Evolutionary conservation across 306 rosid species (phyloP), one percentile per base, ranked within the genome.

Genomic region (Vigna reflexopilosa): DNA sequence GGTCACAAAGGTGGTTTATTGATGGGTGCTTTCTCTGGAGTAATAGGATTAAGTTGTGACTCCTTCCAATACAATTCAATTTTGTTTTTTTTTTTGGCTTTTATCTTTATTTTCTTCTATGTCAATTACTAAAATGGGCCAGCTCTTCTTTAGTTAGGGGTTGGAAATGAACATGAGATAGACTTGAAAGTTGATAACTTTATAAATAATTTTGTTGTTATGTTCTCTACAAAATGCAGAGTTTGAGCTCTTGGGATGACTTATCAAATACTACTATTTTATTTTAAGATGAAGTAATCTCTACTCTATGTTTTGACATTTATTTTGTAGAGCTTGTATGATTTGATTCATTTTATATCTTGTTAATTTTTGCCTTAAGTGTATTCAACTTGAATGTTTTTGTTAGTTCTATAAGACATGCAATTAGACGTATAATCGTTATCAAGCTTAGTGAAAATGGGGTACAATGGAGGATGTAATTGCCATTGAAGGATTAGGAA

Each of bases 21-120:
- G 89, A 96, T 93, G 98, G 99, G 98, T 84, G 85, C 88, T 87
- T 96, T 97, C 81, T 93, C 28, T 26, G 93, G 94, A 93, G 99
- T 80, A 90, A 83, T 52, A 85, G 79, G 77, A 83, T 91, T 75
- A 91, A 91, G 83, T 96, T 10, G 87, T 87, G 82, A 86, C 85
- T 84, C 81, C 93, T 80, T 86, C 86, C 56, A 77, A 73, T 77
- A 80, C 90, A 83, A 98, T 98, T 91, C 52, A 13, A 24, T 47
- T 73, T 52, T 19, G 20, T 19, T 19, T 3, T 32, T 26, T 32
- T 30, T 26, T 4, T 71, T 65, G 38, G 38, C 16, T 26, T 30
- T 6, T 4, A 30, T 52, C 64, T 61, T 78, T 58, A 19, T 44
- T 36, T 64, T 50, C 57, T 62, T 67, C 34, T 9, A 2, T 81